Base-by-base conservation (phyloP, 177 flowering plant genomes). In the Vitis hybrid region DNA sequence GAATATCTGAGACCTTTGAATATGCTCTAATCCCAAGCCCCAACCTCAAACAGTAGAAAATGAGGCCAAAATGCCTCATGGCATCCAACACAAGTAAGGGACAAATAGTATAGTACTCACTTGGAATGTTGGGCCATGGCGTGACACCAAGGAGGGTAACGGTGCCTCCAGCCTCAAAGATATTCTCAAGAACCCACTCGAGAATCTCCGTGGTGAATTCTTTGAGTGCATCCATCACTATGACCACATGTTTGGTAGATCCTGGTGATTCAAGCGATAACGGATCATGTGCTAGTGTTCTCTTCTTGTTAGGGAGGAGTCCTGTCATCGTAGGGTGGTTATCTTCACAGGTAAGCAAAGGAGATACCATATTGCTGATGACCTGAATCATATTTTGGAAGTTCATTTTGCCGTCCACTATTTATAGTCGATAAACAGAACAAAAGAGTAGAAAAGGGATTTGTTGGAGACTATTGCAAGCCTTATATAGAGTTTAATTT, bases 61-160 rank as follows among this genome's bases (percentile, higher is more conserved):
- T 26, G 29, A 26, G 29, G 29, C 29, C 3, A 26, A 26, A 26
- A 26, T 26, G 29, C 29, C 29, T 26, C 29, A 26, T 26, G 29
- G 29, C 29, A 26, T 26, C 29, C 29, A 2, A 26, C 29, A 26
- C 29, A 26, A 26, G 29, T 26, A 3, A 26, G 29, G 4, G 29
- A 0, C 29, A 26, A 26, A 26, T 26, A 26, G 29, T 26, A 26
- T 26, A 21, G 13, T 31, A 74, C 84, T 78, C 49, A 85, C 89
- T 75, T 0, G 86, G 87, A 52, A 86, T 78, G 45, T 83, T 85
- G 0, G 82, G 85, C 88, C 90, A 88, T 0, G 92, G 90, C 89
- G 81, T 81, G 63, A 82, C 79, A 2, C 89, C 89, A 3, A 86
- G 73, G 50, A 88, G 78, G 8, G 85, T 85, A 48, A 86, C 74